phyloP scores from a whole-genome alignment of 108 stramenopile species.

The Cyclotella baltica region DNA sequence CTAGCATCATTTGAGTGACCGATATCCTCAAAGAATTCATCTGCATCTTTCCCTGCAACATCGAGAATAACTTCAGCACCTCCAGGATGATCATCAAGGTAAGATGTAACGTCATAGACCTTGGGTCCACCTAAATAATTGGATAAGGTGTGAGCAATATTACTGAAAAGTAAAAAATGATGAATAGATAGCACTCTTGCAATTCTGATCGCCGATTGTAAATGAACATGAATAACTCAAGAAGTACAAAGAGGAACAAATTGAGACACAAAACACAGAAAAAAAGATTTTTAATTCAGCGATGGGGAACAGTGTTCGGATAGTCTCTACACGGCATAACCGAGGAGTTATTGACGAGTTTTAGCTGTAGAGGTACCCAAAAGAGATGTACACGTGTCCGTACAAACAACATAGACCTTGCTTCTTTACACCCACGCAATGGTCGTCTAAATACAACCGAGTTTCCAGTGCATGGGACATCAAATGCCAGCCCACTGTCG shows the following conservation, averaged over 20 bases:
- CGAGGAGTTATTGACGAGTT: too few species aligned
- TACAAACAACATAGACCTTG: too few species aligned
- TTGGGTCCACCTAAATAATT: conserved; percentile 82
- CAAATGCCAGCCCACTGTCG: background rate
- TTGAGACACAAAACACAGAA: too few species aligned
- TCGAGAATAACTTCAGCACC: conserved; percentile 96
- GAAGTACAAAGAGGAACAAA: too few species aligned
- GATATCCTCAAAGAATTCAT: conserved; percentile 98
- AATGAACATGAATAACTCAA: too few species aligned
- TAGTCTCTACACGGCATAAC: too few species aligned
- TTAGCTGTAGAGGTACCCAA: too few species aligned
- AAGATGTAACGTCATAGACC: conserved; percentile 97
- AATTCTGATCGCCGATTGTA: background rate
- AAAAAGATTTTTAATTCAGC: too few species aligned
- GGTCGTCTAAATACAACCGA: background rate
- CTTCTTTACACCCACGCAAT: background rate
- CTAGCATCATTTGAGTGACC: conserved; percentile 96
- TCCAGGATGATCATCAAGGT: conserved; percentile 97
- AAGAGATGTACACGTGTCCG: too few species aligned
- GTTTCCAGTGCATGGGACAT: background rate
- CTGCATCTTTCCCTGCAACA: conserved; percentile 91
- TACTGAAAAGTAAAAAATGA: background rate
- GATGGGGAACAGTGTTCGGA: too few species aligned
- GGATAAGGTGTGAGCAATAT: background rate
- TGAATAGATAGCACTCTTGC: background rate